These are phyloP conservation scores for Neoscytalidium dimidiatum DNA, from an alignment of 2,329 filamentous ascomycete genomes.

Conservation along the genomic window DNA sequence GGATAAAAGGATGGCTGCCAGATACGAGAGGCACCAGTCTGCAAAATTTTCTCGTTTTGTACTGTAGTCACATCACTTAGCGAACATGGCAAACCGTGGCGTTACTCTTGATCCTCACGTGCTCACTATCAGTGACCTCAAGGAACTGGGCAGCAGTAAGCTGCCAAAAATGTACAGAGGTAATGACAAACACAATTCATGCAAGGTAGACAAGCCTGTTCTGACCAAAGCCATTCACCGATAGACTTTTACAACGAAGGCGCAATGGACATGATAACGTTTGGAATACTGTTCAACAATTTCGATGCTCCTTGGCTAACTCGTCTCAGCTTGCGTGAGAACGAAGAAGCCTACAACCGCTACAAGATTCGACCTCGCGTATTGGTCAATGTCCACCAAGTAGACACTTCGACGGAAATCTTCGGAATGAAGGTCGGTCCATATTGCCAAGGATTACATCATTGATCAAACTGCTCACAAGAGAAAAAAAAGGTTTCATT, in stretches of 20 bases:
- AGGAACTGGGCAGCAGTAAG: slow-evolving; percentile 40
- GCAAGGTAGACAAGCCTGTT: neutral
- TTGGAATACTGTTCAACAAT: neutral
- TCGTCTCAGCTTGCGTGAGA: slow-evolving; percentile 28
- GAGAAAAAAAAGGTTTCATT: slow-evolving; percentile 34
- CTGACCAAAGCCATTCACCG: neutral
- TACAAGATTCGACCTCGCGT: slow-evolving; percentile 35
- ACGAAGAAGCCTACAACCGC: slow-evolving; percentile 34
- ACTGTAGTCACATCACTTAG: neutral
- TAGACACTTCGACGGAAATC: slow-evolving; percentile 25
- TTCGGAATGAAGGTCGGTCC: slow-evolving; percentile 34
- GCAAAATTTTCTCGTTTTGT: neutral
- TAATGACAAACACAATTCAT: slow-evolving; percentile 14
- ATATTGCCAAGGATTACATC: neutral
- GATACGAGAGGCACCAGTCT: neutral
- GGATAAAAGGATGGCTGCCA: neutral
- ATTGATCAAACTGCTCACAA: neutral
- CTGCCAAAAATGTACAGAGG: slow-evolving; percentile 44
- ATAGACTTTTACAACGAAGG: slow-evolving; percentile 61
- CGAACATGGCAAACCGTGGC: slow-evolving; percentile 26
- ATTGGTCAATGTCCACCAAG: slow-evolving; percentile 33
- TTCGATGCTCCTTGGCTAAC: slow-evolving; percentile 5
- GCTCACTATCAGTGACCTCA: slow-evolving; percentile 28
- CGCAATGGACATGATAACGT: slow-evolving; percentile 55
- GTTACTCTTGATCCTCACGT: slow-evolving; percentile 25